Evolutionary conservation across 192 early-diverging fungal species (phyloP), one percentile per base, ranked within the genome.

Genomic region (Phlyctochytrium arcticum): DNA sequence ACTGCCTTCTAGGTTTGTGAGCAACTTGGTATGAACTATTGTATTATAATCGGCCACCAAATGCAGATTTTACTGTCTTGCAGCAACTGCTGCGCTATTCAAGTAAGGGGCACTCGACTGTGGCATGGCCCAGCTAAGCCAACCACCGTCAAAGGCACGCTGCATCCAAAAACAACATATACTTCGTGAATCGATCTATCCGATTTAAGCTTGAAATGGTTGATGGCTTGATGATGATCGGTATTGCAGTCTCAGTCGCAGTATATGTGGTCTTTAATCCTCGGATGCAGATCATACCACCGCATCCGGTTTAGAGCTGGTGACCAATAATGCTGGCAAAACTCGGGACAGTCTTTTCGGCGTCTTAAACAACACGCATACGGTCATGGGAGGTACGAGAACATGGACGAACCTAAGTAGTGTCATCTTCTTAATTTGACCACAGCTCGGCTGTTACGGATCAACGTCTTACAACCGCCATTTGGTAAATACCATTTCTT

Each of bases 401-500:
- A n/a, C n/a, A n/a, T n/a, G n/a, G n/a, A n/a, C n/a, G n/a, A n/a
- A n/a, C n/a, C n/a, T n/a, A n/a, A n/a, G n/a, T n/a, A n/a, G n/a
- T n/a, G n/a, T n/a, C n/a, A n/a, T n/a, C n/a, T n/a, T n/a, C n/a
- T n/a, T n/a, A n/a, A n/a, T n/a, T n/a, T n/a, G n/a, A n/a, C n/a
- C n/a, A n/a, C n/a, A n/a, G 70, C 81, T 15, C 80, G 90, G 3
- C 63, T 93, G 17, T 75, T 96, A 29, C 82, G 88, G 4, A 78
- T 82, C 32, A 92, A 83, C 69, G 88, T 94, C 9, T 54, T 96
- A 17, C 90, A 93, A 66, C 93, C 92, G 15, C 57, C 69, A 3
- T 82, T 46, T 12, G n/a, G n/a, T n/a, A n/a, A n/a, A n/a, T n/a
- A n/a, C n/a, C n/a, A n/a, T n/a, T n/a, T n/a, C n/a, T n/a, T n/a